These are phyloP conservation scores for Escallonia herrerae DNA, from an alignment of 129 eudicot species.

Conservation along the genomic window DNA sequence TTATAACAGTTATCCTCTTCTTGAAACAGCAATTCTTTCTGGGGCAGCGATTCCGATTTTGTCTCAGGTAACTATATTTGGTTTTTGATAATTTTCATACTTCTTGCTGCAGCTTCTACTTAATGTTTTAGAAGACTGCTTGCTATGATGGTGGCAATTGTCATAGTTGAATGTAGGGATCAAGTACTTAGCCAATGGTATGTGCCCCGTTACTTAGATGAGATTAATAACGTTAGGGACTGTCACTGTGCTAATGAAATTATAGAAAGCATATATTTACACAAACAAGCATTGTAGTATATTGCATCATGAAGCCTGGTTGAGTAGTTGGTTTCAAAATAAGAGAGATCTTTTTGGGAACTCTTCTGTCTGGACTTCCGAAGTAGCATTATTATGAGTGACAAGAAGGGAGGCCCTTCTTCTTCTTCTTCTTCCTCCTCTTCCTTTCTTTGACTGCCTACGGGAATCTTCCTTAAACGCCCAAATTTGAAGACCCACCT, in stretches of 20 bases:
- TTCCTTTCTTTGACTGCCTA: neutral
- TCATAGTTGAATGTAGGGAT: neutral
- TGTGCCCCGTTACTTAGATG: too few relatives aligned
- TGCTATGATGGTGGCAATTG: neutral
- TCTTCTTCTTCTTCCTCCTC: neutral
- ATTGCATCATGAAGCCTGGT: too few relatives aligned
- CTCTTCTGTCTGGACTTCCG: too few relatives aligned
- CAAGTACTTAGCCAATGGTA: neutral
- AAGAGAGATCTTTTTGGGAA: too few relatives aligned
- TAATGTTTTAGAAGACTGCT: neutral
- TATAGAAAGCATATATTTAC: too few relatives aligned
- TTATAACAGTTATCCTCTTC: conserved; percentile 8
- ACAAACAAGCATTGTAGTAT: too few relatives aligned
- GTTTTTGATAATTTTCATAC: neutral
- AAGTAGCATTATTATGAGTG: too few relatives aligned
- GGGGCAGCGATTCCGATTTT: conserved; percentile 98
- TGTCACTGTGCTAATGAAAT: too few relatives aligned
- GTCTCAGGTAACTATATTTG: conserved; percentile 68
- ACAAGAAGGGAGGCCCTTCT: too few relatives aligned
- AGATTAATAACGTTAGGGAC: too few relatives aligned
- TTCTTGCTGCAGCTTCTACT: conserved; percentile 7
- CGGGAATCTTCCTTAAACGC: neutral
- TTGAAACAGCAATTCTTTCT: conserved; percentile 84
- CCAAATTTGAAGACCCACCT: neutral
- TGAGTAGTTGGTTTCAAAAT: too few relatives aligned